Evolutionary conservation across 2,329 filamentous ascomycete species (phyloP).

Genomic region (Juglanconis juglandina): DNA sequence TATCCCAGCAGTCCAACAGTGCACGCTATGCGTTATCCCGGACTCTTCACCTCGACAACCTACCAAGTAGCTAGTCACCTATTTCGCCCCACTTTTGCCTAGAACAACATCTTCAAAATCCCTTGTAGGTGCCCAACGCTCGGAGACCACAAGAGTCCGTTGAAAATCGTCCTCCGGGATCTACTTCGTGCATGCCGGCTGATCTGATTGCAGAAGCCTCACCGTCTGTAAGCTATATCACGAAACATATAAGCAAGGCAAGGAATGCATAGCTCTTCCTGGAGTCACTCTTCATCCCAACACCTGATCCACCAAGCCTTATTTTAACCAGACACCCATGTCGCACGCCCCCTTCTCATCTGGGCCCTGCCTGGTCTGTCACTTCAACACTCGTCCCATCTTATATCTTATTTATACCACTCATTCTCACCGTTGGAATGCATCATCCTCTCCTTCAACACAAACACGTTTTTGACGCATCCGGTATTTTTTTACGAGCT

Average conservation of each 20-base stretch:
- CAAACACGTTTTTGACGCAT: not conserved
- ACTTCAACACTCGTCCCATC: constrained; percentile 2
- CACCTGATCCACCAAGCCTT: constrained; percentile 5
- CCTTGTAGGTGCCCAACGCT: not conserved
- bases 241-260: not conserved
- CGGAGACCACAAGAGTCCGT: not conserved
- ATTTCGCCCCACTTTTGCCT: not conserved
- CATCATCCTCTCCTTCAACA: not conserved
- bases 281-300: constrained; percentile 10
- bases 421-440: not conserved
- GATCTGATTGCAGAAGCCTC: not conserved
- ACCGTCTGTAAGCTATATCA: not conserved
- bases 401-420: constrained; percentile 10
- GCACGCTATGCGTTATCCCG: not conserved
- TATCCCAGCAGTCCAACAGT: not conserved
- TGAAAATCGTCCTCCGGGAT: not conserved
- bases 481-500: not conserved
- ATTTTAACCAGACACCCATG: constrained; percentile 13
- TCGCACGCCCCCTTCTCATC: constrained; percentile 3
- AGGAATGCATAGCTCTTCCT: not conserved
- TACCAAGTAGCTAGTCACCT: not conserved
- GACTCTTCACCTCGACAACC: not conserved
- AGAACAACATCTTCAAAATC: not conserved
- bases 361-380: constrained; percentile 1
- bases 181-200: not conserved